phyloP scores from a whole-genome alignment of 1,139 yeast genomes.

The Yamadazyma dendronema region DNA sequence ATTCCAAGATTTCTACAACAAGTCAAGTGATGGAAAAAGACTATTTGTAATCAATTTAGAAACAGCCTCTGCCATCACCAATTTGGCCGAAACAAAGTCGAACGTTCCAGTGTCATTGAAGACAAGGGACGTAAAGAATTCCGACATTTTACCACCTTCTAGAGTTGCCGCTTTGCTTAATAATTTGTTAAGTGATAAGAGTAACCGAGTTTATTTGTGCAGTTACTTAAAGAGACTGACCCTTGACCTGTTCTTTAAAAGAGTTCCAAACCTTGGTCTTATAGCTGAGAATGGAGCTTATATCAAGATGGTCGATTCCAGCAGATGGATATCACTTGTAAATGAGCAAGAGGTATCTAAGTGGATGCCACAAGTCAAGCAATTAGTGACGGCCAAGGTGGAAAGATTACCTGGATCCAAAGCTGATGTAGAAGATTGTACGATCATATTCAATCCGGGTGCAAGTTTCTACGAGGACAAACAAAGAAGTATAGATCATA shows the following conservation, averaged over 20 bases:
- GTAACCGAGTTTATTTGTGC: slow-evolving; percentile 68
- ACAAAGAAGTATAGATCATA: slow-evolving; percentile 61
- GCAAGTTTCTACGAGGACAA: slow-evolving; percentile 56
- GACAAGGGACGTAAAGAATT: slow-evolving; percentile 24
- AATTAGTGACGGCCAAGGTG: slow-evolving; percentile 61
- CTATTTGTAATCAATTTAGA: slow-evolving; percentile 58
- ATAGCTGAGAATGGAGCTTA: slow-evolving; percentile 90
- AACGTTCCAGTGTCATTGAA: slow-evolving; percentile 17
- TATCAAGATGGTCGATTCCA: slow-evolving; percentile 52
- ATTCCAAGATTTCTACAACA: slow-evolving; percentile 37
- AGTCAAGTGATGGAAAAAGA: slow-evolving; percentile 38
- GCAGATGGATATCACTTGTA: slow-evolving; percentile 65
- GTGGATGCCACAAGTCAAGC: slow-evolving; percentile 65
- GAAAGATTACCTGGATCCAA: slow-evolving; percentile 82
- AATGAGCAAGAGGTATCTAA: slow-evolving; percentile 47
- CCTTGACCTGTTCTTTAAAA: slow-evolving; percentile 65
- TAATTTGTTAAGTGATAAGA: slow-evolving; percentile 47
- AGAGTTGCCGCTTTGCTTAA: slow-evolving; percentile 47
- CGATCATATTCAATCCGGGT: slow-evolving; percentile 73
- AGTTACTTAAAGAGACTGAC: slow-evolving; percentile 63
- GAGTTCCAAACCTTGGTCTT: slow-evolving; percentile 70
- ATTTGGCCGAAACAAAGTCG: slow-evolving; percentile 15
- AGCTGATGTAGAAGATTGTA: slow-evolving; percentile 71
- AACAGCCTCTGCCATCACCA: slow-evolving; percentile 30
- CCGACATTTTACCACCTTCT: slow-evolving; percentile 42